These are phyloP conservation scores for Monosporascus ibericus DNA, from an alignment of 2,329 filamentous ascomycete species.

Conservation along the genomic window DNA sequence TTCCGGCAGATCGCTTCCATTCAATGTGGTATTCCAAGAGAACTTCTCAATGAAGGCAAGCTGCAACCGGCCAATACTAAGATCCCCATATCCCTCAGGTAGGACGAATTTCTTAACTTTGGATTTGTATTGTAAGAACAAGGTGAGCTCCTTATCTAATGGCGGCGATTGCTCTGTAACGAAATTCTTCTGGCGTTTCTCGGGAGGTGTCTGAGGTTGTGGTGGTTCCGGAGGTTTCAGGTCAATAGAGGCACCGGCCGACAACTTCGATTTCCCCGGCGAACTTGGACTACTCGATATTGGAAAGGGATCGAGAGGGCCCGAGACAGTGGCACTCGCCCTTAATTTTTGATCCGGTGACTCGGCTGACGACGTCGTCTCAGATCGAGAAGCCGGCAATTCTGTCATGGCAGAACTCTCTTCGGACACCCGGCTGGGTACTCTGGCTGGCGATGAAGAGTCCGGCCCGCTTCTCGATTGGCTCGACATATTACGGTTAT, in stretches of 20 bases:
- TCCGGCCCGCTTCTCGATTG: slow-evolving; percentile 44
- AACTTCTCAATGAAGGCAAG: slow-evolving; percentile 99
- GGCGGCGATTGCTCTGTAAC: slow-evolving; percentile 62
- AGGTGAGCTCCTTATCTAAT: slow-evolving; percentile 75
- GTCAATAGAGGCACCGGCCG: slow-evolving; percentile 10
- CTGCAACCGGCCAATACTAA: slow-evolving; percentile 83
- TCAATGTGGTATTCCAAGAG: slow-evolving; percentile 95
- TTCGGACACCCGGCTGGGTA: slow-evolving; percentile 58
- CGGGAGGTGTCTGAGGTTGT: slow-evolving; percentile 31
- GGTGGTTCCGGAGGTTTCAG: slow-evolving; percentile 9
- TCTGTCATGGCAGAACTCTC: slow-evolving; percentile 35
- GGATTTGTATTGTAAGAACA: slow-evolving; percentile 94
- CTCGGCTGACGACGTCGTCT: slow-evolving; percentile 44
- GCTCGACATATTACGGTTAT: slow-evolving; percentile 42
- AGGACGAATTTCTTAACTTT: slow-evolving; percentile 96
- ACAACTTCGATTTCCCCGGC: slow-evolving; percentile 20
- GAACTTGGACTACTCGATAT: slow-evolving; percentile 24
- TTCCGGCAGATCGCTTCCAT: slow-evolving; percentile 86
- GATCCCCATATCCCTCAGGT: slow-evolving; percentile 72
- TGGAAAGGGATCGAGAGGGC: slow-evolving; percentile 47
- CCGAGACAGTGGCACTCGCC: slow-evolving; percentile 53
- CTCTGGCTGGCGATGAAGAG: slow-evolving; percentile 51
- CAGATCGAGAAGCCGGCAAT: slow-evolving; percentile 23
- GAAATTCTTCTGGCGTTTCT: slow-evolving; percentile 48
- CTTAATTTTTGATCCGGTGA: slow-evolving; percentile 62